Evolutionary conservation across 2,329 filamentous ascomycete genomes (phyloP).

Genomic region (Fusarium multiceps): DNA sequence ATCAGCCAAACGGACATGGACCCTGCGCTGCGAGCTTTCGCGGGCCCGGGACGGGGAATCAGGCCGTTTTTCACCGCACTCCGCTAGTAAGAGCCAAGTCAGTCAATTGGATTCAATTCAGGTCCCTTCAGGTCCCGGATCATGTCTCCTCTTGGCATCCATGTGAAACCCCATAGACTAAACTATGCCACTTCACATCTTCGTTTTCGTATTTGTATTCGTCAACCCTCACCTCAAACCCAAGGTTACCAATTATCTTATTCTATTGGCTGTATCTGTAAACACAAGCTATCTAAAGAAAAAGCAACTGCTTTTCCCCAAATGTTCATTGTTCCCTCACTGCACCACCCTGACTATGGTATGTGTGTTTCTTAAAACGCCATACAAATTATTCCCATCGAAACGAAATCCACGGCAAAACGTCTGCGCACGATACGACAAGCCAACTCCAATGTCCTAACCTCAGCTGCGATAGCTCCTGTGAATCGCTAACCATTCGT

Average conservation of each 20-base stretch:
- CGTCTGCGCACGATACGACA: conserved; percentile 10
- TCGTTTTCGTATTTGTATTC: conserved; percentile 46
- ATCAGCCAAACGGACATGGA: conserved; percentile 26
- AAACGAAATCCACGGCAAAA: conserved; percentile 10
- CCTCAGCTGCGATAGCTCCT: conserved; percentile 15
- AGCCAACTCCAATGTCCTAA: conserved; percentile 32
- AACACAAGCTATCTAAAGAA: neutral
- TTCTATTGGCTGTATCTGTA: conserved; percentile 24
- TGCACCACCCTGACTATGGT: conserved; percentile 7
- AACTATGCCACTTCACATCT: conserved; percentile 2
- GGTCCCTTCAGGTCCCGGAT: conserved; percentile 30
- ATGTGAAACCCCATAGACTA: conserved; percentile 6
- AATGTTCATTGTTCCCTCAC: conserved; percentile 25
- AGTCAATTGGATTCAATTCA: neutral
- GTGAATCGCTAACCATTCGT: conserved; percentile 32
- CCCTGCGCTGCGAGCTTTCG: conserved; percentile 26
- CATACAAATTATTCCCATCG: conserved; percentile 29
- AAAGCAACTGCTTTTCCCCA: conserved; percentile 8
- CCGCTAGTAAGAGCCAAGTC: neutral
- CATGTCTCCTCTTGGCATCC: conserved; percentile 5
- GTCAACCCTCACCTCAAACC: neutral
- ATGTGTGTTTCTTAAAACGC: conserved; percentile 28
- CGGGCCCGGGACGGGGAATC: conserved; percentile 1
- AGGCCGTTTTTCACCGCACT: neutral
- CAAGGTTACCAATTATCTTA: neutral